Evolutionary conservation across 257 asterid genomes (phyloP), one percentile per base, ranked within the genome.

Genomic region (Striga asiatica): DNA sequence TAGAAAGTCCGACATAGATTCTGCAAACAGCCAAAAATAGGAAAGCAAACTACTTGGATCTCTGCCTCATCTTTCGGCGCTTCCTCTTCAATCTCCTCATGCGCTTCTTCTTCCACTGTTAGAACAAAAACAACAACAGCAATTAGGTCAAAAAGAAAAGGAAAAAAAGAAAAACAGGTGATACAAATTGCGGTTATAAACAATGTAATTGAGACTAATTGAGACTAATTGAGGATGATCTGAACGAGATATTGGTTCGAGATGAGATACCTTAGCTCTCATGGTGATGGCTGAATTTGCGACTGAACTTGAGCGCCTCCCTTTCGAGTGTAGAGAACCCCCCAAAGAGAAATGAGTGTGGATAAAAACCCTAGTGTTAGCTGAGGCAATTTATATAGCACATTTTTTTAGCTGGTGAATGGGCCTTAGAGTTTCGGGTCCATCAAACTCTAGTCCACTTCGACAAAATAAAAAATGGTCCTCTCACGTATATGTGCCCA

Each of bases 41-140:
- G 2, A 13, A 8, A 34, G 8, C 2, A 1, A 18, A 18, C 75
- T 73, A 73, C 75, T 73, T 73, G 24, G 78, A 73, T 68, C 78
- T 56, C 78, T 68, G 78, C 62, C 78, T 73, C 78, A 73, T 73
- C 78, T 73, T 73, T 68, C 78, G 75, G 67, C 78, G 78, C 78
- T 73, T 73, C 72, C 78, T 73, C 70, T 73, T 73, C 72, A 73
- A 65, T 59, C 78, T 50, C 72, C 78, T 73, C 78, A 68, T 73
- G 38, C 78, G 78, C 78, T 73, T 73, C 78, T 73, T 73, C 75
- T 73, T 73, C 78, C 78, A 73, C 78, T 73, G 74, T 68, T 46
- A 56, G n/a, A n/a, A 23, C 10, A 12, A 24, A 29, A 3, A 6
- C 9, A 56, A n/a, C n/a, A n/a, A n/a, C n/a, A n/a, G n/a, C n/a